Evolutionary conservation across 805 yeast species (phyloP).

Genomic region (Tetrapisispora phaffii): DNA sequence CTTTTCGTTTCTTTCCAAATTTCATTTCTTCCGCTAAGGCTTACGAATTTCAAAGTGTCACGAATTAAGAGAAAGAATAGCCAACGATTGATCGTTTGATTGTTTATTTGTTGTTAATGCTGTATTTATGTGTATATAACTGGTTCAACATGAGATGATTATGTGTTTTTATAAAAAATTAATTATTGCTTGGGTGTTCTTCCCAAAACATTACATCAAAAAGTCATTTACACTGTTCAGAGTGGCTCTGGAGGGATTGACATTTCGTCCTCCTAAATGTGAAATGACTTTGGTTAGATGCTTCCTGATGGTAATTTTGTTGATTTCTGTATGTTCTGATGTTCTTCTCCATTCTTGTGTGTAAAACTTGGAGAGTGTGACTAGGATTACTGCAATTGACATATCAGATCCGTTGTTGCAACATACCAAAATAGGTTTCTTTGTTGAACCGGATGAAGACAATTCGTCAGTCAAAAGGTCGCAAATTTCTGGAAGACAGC

Average conservation of each 20-base stretch:
- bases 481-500: slow-evolving; percentile 35
- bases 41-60: too few relatives aligned
- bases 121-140: too few relatives aligned
- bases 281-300: slow-evolving; percentile 44
- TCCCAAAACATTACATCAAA: slow-evolving; percentile 43
- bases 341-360: slow-evolving; percentile 33
- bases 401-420: slow-evolving; percentile 62
- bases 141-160: too few relatives aligned
- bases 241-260: slow-evolving; percentile 71
- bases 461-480: slow-evolving; percentile 16
- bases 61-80: too few relatives aligned
- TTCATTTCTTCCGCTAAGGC: too few relatives aligned
- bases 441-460: not conserved
- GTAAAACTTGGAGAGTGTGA: slow-evolving; percentile 40
- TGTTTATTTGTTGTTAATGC: too few relatives aligned
- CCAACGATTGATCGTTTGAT: too few relatives aligned
- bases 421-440: slow-evolving; percentile 34
- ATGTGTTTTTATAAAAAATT: too few relatives aligned
- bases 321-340: slow-evolving; percentile 14
- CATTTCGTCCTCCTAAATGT: slow-evolving; percentile 33
- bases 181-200: too few relatives aligned
- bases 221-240: slow-evolving; percentile 58
- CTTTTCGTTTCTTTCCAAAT: too few relatives aligned
- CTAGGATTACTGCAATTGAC: slow-evolving; percentile 49
- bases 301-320: slow-evolving; percentile 45